These are phyloP conservation scores for Endocladia muricata DNA, from an alignment of 31 red algal species.

Conservation along the genomic window DNA sequence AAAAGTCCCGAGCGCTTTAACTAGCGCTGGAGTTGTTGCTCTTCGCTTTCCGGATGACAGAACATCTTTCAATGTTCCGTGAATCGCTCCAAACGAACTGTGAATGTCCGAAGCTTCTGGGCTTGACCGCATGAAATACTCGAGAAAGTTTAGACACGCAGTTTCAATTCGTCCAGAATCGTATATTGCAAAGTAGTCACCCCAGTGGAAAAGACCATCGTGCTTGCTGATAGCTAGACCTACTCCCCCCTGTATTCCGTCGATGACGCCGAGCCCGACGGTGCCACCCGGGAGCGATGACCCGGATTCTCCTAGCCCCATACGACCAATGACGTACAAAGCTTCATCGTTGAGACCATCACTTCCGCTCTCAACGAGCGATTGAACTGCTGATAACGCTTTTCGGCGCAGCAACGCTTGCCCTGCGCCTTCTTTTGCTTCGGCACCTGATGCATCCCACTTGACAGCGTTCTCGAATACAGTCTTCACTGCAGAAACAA, in stretches of 20 bases:
- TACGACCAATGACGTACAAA: slow-evolving; percentile 12
- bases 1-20: slow-evolving; percentile 39
- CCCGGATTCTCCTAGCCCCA: background rate
- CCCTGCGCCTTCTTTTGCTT: slow-evolving; percentile 35
- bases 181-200: slow-evolving; percentile 62
- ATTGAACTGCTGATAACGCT: background rate
- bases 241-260: background rate
- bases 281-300: slow-evolving; percentile 57
- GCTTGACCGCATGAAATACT: slow-evolving; percentile 45
- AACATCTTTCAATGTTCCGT: slow-evolving; percentile 36
- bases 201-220: slow-evolving; percentile 50
- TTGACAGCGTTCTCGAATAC: slow-evolving; percentile 48
- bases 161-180: slow-evolving; percentile 39
- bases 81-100: slow-evolving; percentile 20
- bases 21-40: slow-evolving; percentile 16
- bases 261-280: slow-evolving; percentile 23
- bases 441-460: slow-evolving; percentile 37
- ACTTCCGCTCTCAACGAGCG: slow-evolving; percentile 14
- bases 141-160: slow-evolving; percentile 62
- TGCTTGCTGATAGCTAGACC: slow-evolving; percentile 3
- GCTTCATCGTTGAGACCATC: background rate
- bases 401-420: slow-evolving; percentile 27
- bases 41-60: slow-evolving; percentile 22
- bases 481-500: slow-evolving; percentile 28
- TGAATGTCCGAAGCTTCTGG: slow-evolving; percentile 52